Base-by-base conservation (phyloP, 2,329 filamentous ascomycete species). In the Drechslerella dactyloides region DNA sequence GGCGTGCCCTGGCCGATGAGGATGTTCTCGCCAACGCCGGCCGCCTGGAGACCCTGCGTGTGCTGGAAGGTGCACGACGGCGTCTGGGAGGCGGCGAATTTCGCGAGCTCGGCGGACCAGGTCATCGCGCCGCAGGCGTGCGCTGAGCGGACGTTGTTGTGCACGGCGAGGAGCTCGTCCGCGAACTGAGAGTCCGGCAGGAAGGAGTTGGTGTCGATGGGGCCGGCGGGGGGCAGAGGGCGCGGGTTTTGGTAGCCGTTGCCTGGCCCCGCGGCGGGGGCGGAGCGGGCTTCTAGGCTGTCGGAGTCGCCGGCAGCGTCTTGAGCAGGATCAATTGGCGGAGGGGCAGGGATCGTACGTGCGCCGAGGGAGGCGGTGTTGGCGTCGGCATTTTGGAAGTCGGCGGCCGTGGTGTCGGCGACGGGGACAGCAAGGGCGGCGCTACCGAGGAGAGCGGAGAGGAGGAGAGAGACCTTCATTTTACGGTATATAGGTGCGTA, bases 11-110 rank as follows among this genome's bases (percentile, higher is more conserved):
- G 44, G 2, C 59, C 60, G 7, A 21, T 37, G 1, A 64, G 23
- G 17, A 72, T 72, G 33, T 64, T 64, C n/a, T 72, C 66, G 8
- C 66, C 66, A 8, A 60, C 54, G 24, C 40, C 44, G 21, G 54
- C 59, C 4, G n/a, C 30, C 19, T 56, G 42, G 0, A 64, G 30
- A 0, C 27, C 48, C 1, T 3, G 19, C 2, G 54, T 51, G 24
- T 72, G 66, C 1, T 48, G 21, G 42, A n/a, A 44, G 48, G 51
- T 5, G 54, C 66, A 33, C 55, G 15, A 19, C n/a, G 44, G 44
- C 11, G 44, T 48, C 21, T 48, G 2, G 44, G 15, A 19, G 44
- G 44, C 44, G 17, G 44, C 44, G 44, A 48, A 48, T 2, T 4
- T 17, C 11, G 37, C 37, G 37, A 42, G 37, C 37, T 42, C 37